Evolutionary conservation across 192 early-diverging fungal genomes (phyloP).

Genomic region (Entrophospora sp.): DNA sequence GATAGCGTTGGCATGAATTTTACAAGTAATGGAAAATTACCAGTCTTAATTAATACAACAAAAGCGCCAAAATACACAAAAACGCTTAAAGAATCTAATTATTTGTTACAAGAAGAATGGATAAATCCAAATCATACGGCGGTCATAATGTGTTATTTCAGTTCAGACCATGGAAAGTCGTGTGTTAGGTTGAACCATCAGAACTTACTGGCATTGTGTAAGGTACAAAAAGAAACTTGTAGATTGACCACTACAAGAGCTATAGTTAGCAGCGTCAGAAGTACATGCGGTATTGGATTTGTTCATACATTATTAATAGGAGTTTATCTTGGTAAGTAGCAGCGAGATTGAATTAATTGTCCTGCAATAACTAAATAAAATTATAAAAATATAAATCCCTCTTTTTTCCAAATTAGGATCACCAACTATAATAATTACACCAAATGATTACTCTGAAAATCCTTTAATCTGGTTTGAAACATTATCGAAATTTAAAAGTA

Average conservation of each 20-base stretch:
- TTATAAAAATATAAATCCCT: too few species aligned
- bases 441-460: slow-evolving; percentile 24
- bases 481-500: slow-evolving; percentile 31
- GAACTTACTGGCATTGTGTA: slow-evolving; percentile 48
- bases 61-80: slow-evolving; percentile 60
- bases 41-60: slow-evolving; percentile 48
- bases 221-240: slow-evolving; percentile 54
- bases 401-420: slow-evolving; percentile 32
- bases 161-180: slow-evolving; percentile 37
- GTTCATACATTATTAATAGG: slow-evolving; percentile 31
- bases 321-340: slow-evolving; percentile 32
- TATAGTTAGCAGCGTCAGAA: slow-evolving; percentile 31
- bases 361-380: too few species aligned
- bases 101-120: slow-evolving; percentile 45
- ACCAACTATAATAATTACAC: slow-evolving; percentile 25
- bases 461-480: slow-evolving; percentile 31
- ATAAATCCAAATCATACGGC: slow-evolving; percentile 36
- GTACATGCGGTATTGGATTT: slow-evolving; percentile 32
- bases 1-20: too few species aligned
- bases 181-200: slow-evolving; percentile 44
- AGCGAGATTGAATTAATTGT: too few species aligned
- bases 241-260: slow-evolving; percentile 40
- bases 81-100: slow-evolving; percentile 50
- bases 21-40: slow-evolving; percentile 46
- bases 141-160: slow-evolving; percentile 48